Percentiles rank a stretch among this genome's conserved stretches.
phyloP scores from a whole-genome alignment of 495 filamentous ascomycete species.

The Neurospora sublineolata region DNA sequence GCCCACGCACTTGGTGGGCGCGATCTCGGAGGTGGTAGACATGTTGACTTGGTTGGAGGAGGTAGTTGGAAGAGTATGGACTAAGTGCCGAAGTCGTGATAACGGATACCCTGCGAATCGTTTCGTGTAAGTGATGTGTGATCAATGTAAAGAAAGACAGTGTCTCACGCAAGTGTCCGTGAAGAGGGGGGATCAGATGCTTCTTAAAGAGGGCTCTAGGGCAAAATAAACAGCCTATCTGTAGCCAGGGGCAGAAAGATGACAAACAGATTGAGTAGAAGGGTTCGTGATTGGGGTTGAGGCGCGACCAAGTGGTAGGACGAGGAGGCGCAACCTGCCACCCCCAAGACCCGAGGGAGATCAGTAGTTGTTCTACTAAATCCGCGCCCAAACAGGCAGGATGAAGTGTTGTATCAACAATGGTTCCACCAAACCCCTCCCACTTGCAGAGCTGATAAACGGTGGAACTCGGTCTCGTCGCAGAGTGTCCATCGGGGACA shows the following conservation, averaged over 20 bases:
- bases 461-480: not conserved
- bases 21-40: constrained; percentile 13
- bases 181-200: not conserved
- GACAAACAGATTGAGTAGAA: not conserved
- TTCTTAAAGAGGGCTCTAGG: not conserved
- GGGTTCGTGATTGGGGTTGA: not conserved
- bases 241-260: not conserved
- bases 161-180: not conserved
- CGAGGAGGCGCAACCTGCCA: not conserved
- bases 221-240: not conserved
- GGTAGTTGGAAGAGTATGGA: not conserved
- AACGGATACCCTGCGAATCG: not conserved
- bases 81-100: not conserved
- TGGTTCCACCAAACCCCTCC: not conserved
- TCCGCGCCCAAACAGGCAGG: not conserved
- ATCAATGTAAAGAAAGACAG: not conserved
- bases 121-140: not conserved
- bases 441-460: not conserved
- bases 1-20: constrained; percentile 63
- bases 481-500: not conserved
- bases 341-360: not conserved
- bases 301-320: not conserved
- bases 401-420: not conserved
- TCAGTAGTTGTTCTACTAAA: not conserved
- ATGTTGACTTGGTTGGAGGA: not conserved